Evolutionary conservation across 345 rosid genomes (phyloP).

Genomic region (Populus pruinosa): DNA sequence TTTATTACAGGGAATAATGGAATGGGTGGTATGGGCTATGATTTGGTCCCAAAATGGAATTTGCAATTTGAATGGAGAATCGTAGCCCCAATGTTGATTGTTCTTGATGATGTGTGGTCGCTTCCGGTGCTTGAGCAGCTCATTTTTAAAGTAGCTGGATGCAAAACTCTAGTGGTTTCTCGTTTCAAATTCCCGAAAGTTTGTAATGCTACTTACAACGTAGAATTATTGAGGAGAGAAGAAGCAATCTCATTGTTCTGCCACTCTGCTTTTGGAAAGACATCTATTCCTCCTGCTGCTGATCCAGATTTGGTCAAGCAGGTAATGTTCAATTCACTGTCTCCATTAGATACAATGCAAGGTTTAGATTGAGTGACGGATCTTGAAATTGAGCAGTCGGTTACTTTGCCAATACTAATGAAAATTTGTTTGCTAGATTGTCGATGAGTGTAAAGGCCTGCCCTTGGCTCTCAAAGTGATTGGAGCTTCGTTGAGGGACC

Average conservation of each 20-base stretch:
- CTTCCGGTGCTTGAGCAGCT: slow-evolving; percentile 52
- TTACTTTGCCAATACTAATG: slow-evolving; percentile 3
- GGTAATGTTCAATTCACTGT: slow-evolving; percentile 32
- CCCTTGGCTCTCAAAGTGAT: slow-evolving; percentile 96
- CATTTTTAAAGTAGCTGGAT: slow-evolving; percentile 46
- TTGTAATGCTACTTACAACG: slow-evolving; percentile 38
- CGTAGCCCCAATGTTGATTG: slow-evolving; percentile 41
- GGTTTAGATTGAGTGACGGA: neutral
- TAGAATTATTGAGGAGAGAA: slow-evolving; percentile 58
- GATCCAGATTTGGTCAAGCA: slow-evolving; percentile 55
- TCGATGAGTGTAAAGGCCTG: slow-evolving; percentile 80
- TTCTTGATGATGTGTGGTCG: slow-evolving; percentile 90
- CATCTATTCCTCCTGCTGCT: slow-evolving; percentile 50
- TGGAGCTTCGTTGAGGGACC: slow-evolving; percentile 67
- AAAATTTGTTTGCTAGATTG: slow-evolving; percentile 44
- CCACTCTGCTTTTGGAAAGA: slow-evolving; percentile 66
- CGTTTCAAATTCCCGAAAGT: slow-evolving; percentile 54
- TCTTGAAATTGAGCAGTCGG: neutral
- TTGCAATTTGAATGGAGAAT: slow-evolving; percentile 29
- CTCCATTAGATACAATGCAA: neutral
- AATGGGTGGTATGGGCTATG: slow-evolving; percentile 16
- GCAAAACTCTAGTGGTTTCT: slow-evolving; percentile 72
- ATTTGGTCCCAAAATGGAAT: slow-evolving; percentile 33
- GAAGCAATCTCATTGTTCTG: slow-evolving; percentile 73
- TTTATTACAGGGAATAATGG: slow-evolving; percentile 43